phyloP scores from a whole-genome alignment of 1,284 basidiomycete genomes.

The Neolentinus lepideus region DNA sequence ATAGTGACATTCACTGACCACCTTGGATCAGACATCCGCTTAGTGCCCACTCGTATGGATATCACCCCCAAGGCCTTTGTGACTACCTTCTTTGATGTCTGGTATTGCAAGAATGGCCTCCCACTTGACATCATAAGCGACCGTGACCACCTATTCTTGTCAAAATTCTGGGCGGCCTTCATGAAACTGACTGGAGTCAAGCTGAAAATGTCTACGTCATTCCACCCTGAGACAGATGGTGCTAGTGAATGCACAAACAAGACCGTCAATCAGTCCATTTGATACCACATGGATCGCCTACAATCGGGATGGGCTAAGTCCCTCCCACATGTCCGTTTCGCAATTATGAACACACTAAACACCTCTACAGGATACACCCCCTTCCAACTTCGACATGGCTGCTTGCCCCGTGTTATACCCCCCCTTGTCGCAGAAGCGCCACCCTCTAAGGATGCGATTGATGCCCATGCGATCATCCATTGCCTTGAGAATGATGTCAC shows the following conservation, averaged over 20 bases:
- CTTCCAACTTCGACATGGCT: conserved; percentile 28
- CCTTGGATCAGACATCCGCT: conserved; percentile 26
- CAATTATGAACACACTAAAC: conserved; percentile 21
- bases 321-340: conserved; percentile 24
- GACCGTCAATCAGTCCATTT: conserved; percentile 24
- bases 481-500: conserved; percentile 7
- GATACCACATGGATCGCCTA: conserved; percentile 27
- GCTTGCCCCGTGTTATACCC: conserved; percentile 22
- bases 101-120: conserved; percentile 34
- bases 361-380: conserved; percentile 26
- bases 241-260: conserved; percentile 14
- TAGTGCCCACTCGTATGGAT: conserved; percentile 21
- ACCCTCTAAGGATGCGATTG: not conserved
- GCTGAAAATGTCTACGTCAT: conserved; percentile 32
- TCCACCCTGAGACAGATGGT: conserved; percentile 32
- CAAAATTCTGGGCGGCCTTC: conserved; percentile 32
- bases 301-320: conserved; percentile 34
- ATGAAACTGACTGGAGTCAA: conserved; percentile 25
- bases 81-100: conserved; percentile 24
- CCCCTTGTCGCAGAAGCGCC: conserved; percentile 9
- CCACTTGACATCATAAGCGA: conserved; percentile 31
- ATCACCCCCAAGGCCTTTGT: conserved; percentile 25
- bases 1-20: conserved; percentile 29
- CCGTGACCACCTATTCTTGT: conserved; percentile 32
- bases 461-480: not conserved